Evolutionary conservation across 139 green algal genomes (phyloP), one percentile per base, ranked within the genome.

Genomic region (Desmodesmus armatus): DNA sequence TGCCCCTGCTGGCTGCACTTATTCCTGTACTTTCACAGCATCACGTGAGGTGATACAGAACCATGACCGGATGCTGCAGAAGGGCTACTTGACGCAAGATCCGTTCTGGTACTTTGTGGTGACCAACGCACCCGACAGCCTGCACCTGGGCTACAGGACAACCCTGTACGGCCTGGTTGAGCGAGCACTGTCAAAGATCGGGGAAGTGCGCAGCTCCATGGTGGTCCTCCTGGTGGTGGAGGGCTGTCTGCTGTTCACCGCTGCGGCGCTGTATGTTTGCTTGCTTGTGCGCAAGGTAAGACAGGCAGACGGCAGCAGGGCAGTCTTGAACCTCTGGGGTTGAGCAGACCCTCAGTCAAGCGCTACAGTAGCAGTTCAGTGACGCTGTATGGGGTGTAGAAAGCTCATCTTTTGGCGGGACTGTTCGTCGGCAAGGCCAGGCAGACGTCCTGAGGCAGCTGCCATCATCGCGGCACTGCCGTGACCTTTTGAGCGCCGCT

Each of bases 201-300:
- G 3, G 11, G 47, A 73, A 4, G 80, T 86, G 13, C 31, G 51
- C 35, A 62, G 53, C 62, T 51, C 55, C 29, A 87, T 90, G 51
- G 76, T 82, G 23, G 43, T 87, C 44, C 33, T 90, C 27, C 75
- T 90, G 55, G 82, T 87, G 29, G 67, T 88, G 2, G 87, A 90
- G 47, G 87, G 87, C 51, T 86, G 76, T 53, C 49, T 81, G 23
- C 37, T 90, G 6, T 90, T 82, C 69, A 31, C 83, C 6, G 41
- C 47, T 5, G 82, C 82, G 2, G 44, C 70, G n/a, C 66, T 77
- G 25, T 90, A 88, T 67, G 69, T 90, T 27, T 40, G 70, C 0
- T 78, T 78, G 49, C 86, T 89, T 37, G 80, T 89, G 1, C 81
- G 69, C n/a, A n/a, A n/a, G n/a, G n/a, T n/a, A n/a, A n/a, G n/a